Base-by-base conservation (phyloP, 805 yeast genomes). In the Yarrowia bubula region DNA sequence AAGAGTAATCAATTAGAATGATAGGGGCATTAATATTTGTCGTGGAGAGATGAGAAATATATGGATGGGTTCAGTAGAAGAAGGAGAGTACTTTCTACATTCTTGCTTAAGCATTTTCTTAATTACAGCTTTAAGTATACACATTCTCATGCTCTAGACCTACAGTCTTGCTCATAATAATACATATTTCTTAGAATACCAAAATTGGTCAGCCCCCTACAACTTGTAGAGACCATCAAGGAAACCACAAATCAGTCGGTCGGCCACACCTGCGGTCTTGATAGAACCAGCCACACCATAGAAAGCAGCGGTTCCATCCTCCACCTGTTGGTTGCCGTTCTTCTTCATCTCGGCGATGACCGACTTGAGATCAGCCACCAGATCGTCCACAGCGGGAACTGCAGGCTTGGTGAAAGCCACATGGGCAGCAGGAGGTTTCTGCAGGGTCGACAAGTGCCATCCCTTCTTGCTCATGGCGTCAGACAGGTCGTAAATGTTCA, bases 211-310 rank as follows among this genome's bases (percentile, higher is more conserved):
- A 3, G 28, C 28, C 28, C 28, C 28, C 43, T 65, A 71, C 17
- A 75, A 42, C 66, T 90, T 88, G 75, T 91, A 93, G 48, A 95
- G 73, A 8, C 90, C 80, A 73, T 95, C 97, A 32, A 95, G 76
- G 73, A 93, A 93, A 0, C 89, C 92, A 13, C 83, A 88, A 44
- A 93, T 88, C 10, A 93, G 75, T 65, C 82, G 81, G 66, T 89
- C 96, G 10, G 92, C 97, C 13, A 95, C 86, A 2, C 96, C 95
- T 0, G 86, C 83, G 0, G 97, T 91, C 66, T 83, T 79, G 22
- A 95, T 84, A 71, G 95, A 89, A 8, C 97, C 98, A 1, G 98
- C 98, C 53, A 93, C 96, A 69, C 99, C 99, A 72, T 93, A 93
- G 50, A 93, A 73, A 3, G 95, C 96, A 14, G 96, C 95, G 1